Evolutionary conservation across 106 monocot genomes (phyloP), one percentile per base, ranked within the genome.

Genomic region (Allium fistulosum): DNA sequence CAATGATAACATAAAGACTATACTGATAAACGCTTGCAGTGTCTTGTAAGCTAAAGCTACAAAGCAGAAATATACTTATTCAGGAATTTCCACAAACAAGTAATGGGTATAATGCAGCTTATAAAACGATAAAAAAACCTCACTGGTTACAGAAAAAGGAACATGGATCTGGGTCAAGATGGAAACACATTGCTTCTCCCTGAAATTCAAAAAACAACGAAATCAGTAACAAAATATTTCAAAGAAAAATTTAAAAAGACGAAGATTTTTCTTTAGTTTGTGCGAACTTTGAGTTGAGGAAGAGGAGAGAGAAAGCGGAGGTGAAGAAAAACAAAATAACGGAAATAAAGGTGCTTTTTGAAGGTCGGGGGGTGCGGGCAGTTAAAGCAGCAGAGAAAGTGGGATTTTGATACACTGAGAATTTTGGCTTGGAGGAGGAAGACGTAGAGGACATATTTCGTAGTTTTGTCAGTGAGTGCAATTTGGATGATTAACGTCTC

Each of bases 331-430:
- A 64, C 72, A 66, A 57, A 67, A 64, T 59, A 76, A 91, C 57
- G 71, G 86, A n/a, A 59, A 92, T 60, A 68, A 88, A 74, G 17
- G 81, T 27, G 69, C 76, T 59, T 26, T 74, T 2, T 47, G 88
- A 82, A 45, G 96, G 96, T 45, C 80, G 84, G 74, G 79, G 80
- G 58, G 91, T 92, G 58, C 62, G 75, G 68, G 88, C 77, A 49
- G 81, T 84, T 71, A 85, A 88, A 22, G 86, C 88, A 1, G 88
- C 85, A 57, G 96, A 82, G 76, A 96, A 66, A 47, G 74, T 76
- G 37, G 91, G 86, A 65, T 93, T 93, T 75, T 88, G 91, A 77
- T 92, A 92, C 11, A 84, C 86, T 13, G 92, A 88, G 84, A 96
- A 96, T 77, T 92, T 88, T 61, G 85, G 69, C 74, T 88, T 91